Evolutionary conservation across 2,329 filamentous ascomycete genomes (phyloP), one percentile per base, ranked within the genome.

Genomic region (Arthrinium puccinioides): DNA sequence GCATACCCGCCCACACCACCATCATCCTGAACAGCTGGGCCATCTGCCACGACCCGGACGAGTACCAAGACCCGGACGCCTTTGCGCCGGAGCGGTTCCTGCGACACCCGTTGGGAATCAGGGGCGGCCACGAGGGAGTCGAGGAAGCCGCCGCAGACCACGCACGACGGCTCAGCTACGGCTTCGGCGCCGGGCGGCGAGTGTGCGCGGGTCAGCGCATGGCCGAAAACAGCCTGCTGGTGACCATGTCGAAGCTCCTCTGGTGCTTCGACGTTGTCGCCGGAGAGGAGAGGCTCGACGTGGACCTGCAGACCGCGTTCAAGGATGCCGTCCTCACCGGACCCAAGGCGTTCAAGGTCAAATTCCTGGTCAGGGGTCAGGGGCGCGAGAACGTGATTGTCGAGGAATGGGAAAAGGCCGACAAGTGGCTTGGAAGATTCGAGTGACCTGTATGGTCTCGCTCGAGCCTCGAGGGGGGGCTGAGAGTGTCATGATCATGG

Each of bases 201-300:
- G 60, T 66, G 21, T 74, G 70, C 42, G 60, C 62, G 2, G 70
- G 71, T 0, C 64, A 68, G 11, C 62, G 71, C 33, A 61, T 74
- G 15, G 66, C 67, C 3, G 64, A 69, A 44, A 62, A 64, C 21
- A 67, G 60, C 21, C 45, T 74, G 21, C 50, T 64, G 35, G 33
- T 63, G 2, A 52, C 53, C 3, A 50, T 64, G 30, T 52, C 65
- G 2, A 63, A 65, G 40, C 31, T 67, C 9, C 43, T 76, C 0
- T 77, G 72, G 73, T 67, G 63, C 2, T 70, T 72, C 31, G 51
- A 65, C 4, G 52, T 64, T 26, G 36, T n/a, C n/a, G n/a, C n/a
- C n/a, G n/a, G n/a, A n/a, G 21, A 25, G 5, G 25, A 24, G 32
- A 18, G 38, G 18, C 36, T 56, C 23, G 54, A 59, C 23, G 34